Percentiles rank a stretch among this genome's conserved stretches.
Evolutionary conservation across 176 grass and related monocot genomes (phyloP).

Genomic region (Oryza longistaminata): DNA sequence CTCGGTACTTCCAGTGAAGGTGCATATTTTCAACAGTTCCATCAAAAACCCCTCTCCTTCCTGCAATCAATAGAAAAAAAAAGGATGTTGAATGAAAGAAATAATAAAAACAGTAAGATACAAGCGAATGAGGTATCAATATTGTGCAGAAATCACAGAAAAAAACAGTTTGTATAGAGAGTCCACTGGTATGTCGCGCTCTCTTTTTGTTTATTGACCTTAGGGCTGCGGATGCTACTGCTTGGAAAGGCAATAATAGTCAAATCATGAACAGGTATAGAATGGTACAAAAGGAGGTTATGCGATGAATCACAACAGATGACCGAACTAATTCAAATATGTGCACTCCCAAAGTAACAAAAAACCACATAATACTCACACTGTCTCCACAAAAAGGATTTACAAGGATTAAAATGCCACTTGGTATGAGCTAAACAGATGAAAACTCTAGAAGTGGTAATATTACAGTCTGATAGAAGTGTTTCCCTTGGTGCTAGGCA

Average conservation of each 20-base stretch:
- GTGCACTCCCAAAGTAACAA: constrained; percentile 13
- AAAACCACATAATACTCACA: constrained; percentile 11
- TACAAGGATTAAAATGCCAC: not conserved
- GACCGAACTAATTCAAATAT: constrained; percentile 17
- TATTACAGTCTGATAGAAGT: not conserved
- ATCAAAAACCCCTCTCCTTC: constrained; percentile 90
- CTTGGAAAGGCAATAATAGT: not conserved
- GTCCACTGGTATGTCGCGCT: not conserved
- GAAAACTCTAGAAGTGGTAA: constrained; percentile 8
- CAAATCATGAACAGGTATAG: not conserved
- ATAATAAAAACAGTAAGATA: constrained; percentile 7
- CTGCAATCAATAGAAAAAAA: constrained; percentile 48
- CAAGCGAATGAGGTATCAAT: not conserved
- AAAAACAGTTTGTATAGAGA: not conserved
- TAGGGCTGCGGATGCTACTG: not conserved
- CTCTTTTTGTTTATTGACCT: not conserved
- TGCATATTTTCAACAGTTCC: constrained; percentile 98
- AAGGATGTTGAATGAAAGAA: not conserved
- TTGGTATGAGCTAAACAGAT: not conserved
- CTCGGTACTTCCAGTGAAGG: constrained; percentile 93
- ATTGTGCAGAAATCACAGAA: not conserved
- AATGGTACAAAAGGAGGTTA: constrained; percentile 13
- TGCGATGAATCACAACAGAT: not conserved
- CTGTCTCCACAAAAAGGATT: not conserved
- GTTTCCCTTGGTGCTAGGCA: no score